Base-by-base conservation (phyloP, 2,329 filamentous ascomycete genomes). In the Aspergillus uvarum region DNA sequence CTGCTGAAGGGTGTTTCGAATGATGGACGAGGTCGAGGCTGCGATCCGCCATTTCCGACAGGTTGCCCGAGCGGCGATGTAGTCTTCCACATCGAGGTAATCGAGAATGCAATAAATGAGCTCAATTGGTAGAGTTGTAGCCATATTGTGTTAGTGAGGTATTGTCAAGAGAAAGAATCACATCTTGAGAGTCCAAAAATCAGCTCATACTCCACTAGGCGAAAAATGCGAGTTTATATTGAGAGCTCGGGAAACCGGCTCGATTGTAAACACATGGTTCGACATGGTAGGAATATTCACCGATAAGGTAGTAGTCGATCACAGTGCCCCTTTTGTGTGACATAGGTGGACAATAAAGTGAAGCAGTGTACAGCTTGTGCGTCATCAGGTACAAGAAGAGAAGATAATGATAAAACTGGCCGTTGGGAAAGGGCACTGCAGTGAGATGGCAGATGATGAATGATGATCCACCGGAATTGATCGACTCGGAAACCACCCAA, bases 41-140 rank as follows among this genome's bases (percentile, higher is more conserved):
- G 67, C 66, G 42, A 47, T 47, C 10, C 51, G 51, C 64, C 67
- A 68, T 44, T 51, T 51, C 24, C 49, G 55, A 38, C 64, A 68
- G 24, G 61, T 52, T 44, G 62, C 58, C 10, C 64, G 64, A n/a
- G 63, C 64, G 19, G 63, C 55, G 38, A 57, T 47, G 54, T 64
- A 68, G 1, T 63, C 60, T 50, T 68, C 64, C 6, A 60, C 32
- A 22, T 67, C 63, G 11, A 63, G 47, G 47, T 60, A 51, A 31
- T 60, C 56, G 8, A 67, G 63, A 49, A 68, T 62, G 22, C 61
- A 62, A 42, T 67, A 64, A 31, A 67, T 56, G 35, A 68, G 59
- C 52, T 68, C 67, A 31, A 56, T 51, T 8, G 67, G 67, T 12
- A 68, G 62, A 38, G 31, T 51, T 21, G 52, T 35, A 26, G 58